Conservation (phyloP, 768 basidiomycete genomes). For the Lepiota brunneoincarnata region DNA sequence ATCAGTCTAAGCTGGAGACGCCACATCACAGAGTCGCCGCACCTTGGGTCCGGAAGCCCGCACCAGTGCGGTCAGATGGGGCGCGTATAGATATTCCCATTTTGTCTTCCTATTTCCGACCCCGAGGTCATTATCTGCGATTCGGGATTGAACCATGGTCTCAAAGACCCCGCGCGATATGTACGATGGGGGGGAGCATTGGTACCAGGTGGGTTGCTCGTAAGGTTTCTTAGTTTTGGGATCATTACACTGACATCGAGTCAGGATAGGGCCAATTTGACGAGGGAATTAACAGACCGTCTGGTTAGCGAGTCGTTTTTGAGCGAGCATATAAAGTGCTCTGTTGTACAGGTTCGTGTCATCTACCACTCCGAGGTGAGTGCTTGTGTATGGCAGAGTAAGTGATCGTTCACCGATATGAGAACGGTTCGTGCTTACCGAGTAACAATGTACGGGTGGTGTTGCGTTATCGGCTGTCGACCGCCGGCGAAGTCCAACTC, state of each 20-base stretch:
- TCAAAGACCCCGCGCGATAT: conserved; percentile 26
- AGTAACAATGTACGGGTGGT: conserved; percentile 36
- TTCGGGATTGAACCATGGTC: conserved; percentile 24
- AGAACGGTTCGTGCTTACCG: conserved; percentile 19
- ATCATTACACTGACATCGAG: background rate
- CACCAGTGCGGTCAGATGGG: conserved; percentile 23
- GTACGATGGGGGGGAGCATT: too few relatives aligned
- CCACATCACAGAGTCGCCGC: background rate
- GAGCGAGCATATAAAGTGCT: conserved; percentile 24
- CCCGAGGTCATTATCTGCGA: conserved; percentile 13
- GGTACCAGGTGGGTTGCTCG: conserved; percentile 15
- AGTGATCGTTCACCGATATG: background rate
- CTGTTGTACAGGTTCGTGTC: conserved; percentile 28
- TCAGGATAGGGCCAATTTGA: too few relatives aligned
- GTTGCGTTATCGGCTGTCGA: conserved; percentile 15
- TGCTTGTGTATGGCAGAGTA: conserved; percentile 18
- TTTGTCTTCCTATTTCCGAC: background rate
- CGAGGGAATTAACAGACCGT: too few relatives aligned
- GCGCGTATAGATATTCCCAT: conserved; percentile 28
- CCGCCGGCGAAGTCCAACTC: conserved; percentile 14
- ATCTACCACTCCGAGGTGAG: conserved; percentile 30
- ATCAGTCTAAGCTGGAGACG: background rate
- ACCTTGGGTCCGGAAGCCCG: conserved; percentile 29
- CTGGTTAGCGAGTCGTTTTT: conserved; percentile 18
- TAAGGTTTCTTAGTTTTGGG: background rate